Conservation (phyloP, 306 rosid genomes). For the Hylodesmum podocarpum region DNA sequence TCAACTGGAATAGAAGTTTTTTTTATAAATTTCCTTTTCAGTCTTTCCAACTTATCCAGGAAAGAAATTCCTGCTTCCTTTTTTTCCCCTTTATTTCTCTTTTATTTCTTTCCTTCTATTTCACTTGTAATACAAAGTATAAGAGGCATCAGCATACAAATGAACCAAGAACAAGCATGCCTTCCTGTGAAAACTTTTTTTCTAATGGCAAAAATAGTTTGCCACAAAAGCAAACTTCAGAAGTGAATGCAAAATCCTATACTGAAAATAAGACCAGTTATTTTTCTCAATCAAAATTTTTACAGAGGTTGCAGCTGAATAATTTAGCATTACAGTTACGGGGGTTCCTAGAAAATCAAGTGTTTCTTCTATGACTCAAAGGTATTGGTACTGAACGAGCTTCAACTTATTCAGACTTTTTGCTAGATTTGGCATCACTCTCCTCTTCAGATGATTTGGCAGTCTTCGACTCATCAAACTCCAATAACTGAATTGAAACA, state of each 20-base stretch:
- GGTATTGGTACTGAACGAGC: conserved; percentile 10
- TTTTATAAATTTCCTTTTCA: too few species aligned
- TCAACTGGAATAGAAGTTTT: too few species aligned
- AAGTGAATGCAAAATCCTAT: not conserved
- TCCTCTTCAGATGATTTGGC: conserved; percentile 47
- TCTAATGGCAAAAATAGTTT: not conserved
- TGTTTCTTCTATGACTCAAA: conserved; percentile 9
- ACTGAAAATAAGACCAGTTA: conserved; percentile 23
- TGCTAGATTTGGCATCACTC: conserved; percentile 50
- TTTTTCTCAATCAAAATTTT: conserved; percentile 47
- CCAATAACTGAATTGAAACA: conserved; percentile 59
- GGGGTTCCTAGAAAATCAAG: conserved; percentile 28
- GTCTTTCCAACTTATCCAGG: too few species aligned
- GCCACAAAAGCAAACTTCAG: not conserved
- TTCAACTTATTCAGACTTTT: conserved; percentile 60
- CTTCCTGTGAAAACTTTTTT: not conserved
- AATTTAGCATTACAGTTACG: conserved; percentile 48
- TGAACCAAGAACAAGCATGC: too few species aligned
- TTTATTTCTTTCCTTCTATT: too few species aligned
- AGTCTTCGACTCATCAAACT: conserved; percentile 69
- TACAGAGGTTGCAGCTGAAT: conserved; percentile 35
- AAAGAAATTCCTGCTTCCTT: too few species aligned
- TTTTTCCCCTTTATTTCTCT: too few species aligned
- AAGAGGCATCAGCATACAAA: too few species aligned
- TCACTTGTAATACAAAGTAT: too few species aligned